phyloP scores from a whole-genome alignment of 2,329 filamentous ascomycete species.

The Neofusicoccum cordaticola region DNA sequence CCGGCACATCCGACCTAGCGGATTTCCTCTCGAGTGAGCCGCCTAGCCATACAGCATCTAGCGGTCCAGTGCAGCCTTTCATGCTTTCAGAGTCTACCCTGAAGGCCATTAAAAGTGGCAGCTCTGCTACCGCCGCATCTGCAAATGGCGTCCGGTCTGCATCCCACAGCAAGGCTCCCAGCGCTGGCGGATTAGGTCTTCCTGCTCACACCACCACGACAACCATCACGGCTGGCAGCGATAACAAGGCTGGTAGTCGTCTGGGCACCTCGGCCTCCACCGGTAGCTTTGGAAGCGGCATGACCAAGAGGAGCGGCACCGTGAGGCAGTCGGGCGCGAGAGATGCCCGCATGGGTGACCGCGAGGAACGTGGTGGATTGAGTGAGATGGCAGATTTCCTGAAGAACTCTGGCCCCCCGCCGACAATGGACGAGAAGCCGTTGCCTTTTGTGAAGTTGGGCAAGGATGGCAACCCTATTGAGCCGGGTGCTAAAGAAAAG shows the following conservation, averaged over 20 bases:
- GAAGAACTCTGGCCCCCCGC: constrained; percentile 39
- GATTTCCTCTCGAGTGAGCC: constrained; percentile 71
- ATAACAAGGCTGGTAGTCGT: background rate
- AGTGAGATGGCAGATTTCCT: constrained; percentile 46
- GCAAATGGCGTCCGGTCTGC: constrained; percentile 21
- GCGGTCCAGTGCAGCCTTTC: constrained; percentile 27
- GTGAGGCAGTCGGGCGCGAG: background rate
- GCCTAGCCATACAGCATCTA: constrained; percentile 42
- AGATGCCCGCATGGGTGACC: background rate
- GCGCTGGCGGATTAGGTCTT: background rate
- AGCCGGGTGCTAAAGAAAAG: background rate
- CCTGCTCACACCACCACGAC: background rate
- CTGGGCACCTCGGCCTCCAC: background rate
- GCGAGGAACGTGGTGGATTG: constrained; percentile 2
- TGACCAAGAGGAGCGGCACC: background rate
- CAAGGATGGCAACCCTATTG: constrained; percentile 11
- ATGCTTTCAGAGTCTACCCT: constrained; percentile 18
- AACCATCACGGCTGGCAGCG: background rate
- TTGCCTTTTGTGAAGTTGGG: constrained; percentile 16
- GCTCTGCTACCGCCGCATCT: constrained; percentile 16
- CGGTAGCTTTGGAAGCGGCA: background rate
- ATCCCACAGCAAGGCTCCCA: constrained; percentile 20
- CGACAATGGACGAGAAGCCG: constrained; percentile 16
- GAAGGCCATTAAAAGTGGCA: constrained; percentile 8
- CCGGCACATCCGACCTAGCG: constrained; percentile 55